These are phyloP conservation scores for Vairimorpha apis DNA, from an alignment of 371 early-diverging fungal genomes.

Conservation along the genomic window DNA sequence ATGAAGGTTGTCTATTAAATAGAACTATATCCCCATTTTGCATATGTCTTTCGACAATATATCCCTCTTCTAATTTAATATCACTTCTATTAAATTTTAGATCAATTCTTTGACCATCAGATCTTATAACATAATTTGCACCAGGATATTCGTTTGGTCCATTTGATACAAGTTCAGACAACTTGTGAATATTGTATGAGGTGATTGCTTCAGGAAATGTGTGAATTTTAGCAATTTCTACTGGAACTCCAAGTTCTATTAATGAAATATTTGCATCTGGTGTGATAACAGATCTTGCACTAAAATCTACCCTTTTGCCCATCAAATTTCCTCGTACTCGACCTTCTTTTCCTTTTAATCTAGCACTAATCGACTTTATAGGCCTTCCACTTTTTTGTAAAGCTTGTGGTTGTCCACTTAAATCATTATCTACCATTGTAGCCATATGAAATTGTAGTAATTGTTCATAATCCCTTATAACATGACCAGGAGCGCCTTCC, in stretches of 20 bases:
- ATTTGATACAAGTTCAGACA: constrained; percentile 80
- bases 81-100: constrained; percentile 80
- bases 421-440: constrained; percentile 96
- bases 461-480: constrained; percentile 83
- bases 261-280: constrained; percentile 93
- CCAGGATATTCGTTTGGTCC: constrained; percentile 94
- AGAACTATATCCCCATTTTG: constrained; percentile 89
- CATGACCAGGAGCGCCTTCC: constrained; percentile 90
- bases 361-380: constrained; percentile 84
- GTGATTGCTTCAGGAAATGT: constrained; percentile 96
- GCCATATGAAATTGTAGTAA: constrained; percentile 93
- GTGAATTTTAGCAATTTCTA: constrained; percentile 87
- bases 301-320: constrained; percentile 99
- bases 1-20: constrained; percentile 97
- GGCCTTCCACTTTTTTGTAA: constrained; percentile 89
- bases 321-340: constrained; percentile 96
- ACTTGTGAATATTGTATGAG: constrained; percentile 83
- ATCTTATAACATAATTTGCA: constrained; percentile 92
- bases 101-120: constrained; percentile 90
- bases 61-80: constrained; percentile 80
- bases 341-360: constrained; percentile 99
- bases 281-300: constrained; percentile 97
- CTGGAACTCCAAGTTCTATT: constrained; percentile 96
- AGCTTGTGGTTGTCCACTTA: constrained; percentile 88
- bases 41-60: constrained; percentile 90